Conservation (phyloP, 2,329 filamentous ascomycete species). For the Gnomoniopsis sp. region DNA sequence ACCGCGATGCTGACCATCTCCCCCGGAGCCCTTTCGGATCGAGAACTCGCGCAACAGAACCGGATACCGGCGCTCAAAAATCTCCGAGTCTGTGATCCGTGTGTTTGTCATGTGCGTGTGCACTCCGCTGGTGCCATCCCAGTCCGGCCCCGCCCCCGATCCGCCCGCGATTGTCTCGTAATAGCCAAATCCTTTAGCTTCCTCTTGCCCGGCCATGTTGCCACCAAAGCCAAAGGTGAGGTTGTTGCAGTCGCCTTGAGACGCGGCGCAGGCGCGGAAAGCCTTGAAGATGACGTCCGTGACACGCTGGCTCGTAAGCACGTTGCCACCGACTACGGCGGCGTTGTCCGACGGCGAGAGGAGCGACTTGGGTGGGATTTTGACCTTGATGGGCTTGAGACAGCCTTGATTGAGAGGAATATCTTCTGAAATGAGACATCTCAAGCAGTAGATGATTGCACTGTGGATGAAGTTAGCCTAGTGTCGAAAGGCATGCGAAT, state of each 20-base stretch:
- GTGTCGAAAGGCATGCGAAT: constrained; percentile 3
- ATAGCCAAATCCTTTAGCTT: constrained; percentile 76
- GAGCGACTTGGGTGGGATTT: constrained; percentile 69
- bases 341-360: constrained; percentile 72
- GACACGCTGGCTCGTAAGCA: constrained; percentile 74
- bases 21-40: constrained; percentile 60
- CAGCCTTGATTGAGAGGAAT: constrained; percentile 88
- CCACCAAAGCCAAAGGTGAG: constrained; percentile 81
- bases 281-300: constrained; percentile 81
- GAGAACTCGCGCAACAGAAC: constrained; percentile 69
- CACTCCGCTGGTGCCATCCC: constrained; percentile 73
- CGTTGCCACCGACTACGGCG: constrained; percentile 80
- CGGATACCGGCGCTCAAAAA: constrained; percentile 75
- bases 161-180: constrained; percentile 84
- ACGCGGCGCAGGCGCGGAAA: constrained; percentile 75
- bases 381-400: constrained; percentile 70
- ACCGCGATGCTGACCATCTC: constrained; percentile 63
- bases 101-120: constrained; percentile 87
- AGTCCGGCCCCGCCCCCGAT: constrained; percentile 67
- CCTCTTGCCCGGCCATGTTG: constrained; percentile 52
- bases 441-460: constrained; percentile 82
- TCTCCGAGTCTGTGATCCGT: constrained; percentile 75
- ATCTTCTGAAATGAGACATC: constrained; percentile 75
- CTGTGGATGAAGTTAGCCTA: constrained; percentile 25
- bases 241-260: constrained; percentile 80